These are phyloP conservation scores for Pseudofabraea citricarpa DNA, from an alignment of 2,329 filamentous ascomycete species.

Conservation along the genomic window DNA sequence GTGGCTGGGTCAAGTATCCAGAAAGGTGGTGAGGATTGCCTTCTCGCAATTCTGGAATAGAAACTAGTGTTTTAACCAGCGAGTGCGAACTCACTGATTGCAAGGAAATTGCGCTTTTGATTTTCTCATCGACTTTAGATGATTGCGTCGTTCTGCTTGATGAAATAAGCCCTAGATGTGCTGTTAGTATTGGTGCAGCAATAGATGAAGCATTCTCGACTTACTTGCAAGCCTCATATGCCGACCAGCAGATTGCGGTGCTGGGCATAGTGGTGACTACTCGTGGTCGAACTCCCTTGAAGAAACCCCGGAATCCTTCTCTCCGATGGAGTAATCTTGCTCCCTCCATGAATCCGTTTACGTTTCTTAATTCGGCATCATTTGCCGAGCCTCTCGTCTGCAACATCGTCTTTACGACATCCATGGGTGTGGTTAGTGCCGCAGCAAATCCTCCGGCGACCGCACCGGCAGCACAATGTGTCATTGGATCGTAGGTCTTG, in stretches of 20 bases:
- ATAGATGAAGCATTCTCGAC: conserved; percentile 22
- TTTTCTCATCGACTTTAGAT: no score
- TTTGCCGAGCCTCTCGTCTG: conserved; percentile 84
- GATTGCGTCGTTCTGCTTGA: conserved; percentile 42
- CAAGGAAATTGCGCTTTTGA: no score
- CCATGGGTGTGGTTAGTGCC: conserved; percentile 89
- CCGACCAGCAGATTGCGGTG: conserved; percentile 98
- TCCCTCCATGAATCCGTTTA: conserved; percentile 26
- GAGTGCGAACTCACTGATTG: no score
- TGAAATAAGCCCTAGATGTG: conserved; percentile 52
- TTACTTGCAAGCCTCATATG: conserved; percentile 65
- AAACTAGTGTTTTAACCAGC: no score
- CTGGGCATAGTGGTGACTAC: conserved; percentile 97
- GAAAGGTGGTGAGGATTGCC: no score
- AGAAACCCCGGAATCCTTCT: conserved; percentile 83
- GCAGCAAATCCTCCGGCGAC: conserved; percentile 91
- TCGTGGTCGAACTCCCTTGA: conserved; percentile 85
- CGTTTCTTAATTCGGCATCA: conserved; percentile 60
- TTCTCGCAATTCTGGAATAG: no score
- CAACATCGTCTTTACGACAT: conserved; percentile 96
- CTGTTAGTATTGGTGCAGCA: conserved; percentile 5
- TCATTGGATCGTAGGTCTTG: conserved; percentile 84
- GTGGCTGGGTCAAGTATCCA: conserved; percentile 3
- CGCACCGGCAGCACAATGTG: conserved; percentile 88
- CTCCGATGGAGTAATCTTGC: conserved; percentile 48